Evolutionary conservation across 352 stramenopile genomes (phyloP).

Genomic region (Phytophthora lateralis): DNA sequence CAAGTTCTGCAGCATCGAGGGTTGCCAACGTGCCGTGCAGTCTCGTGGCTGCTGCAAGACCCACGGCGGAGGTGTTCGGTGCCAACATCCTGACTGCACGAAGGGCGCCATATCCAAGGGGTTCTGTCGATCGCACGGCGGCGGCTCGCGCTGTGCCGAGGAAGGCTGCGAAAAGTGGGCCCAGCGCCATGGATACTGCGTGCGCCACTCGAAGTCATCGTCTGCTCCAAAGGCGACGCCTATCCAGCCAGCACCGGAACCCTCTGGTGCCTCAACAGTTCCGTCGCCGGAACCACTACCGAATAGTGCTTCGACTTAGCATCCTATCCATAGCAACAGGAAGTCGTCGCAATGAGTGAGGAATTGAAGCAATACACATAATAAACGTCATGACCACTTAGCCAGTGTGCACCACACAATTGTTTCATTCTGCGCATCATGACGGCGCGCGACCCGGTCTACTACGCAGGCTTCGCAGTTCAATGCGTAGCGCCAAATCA

Average conservation of each 20-base stretch:
- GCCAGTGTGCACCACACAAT: constrained; percentile 25
- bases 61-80: constrained; percentile 86
- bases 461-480: constrained; percentile 36
- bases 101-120: constrained; percentile 89
- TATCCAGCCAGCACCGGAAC: constrained; percentile 10
- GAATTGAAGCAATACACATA: too few species aligned
- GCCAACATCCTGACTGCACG: constrained; percentile 71
- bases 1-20: constrained; percentile 76
- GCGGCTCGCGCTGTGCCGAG: constrained; percentile 77
- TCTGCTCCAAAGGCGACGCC: constrained; percentile 10
- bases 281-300: constrained; percentile 6
- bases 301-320: constrained; percentile 13
- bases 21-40: constrained; percentile 76
- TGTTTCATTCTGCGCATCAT: constrained; percentile 1
- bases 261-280: constrained; percentile 2
- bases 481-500: constrained; percentile 39
- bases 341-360: neutral
- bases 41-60: constrained; percentile 88
- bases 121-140: constrained; percentile 83
- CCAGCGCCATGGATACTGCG: constrained; percentile 74
- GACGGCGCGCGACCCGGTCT: constrained; percentile 18
- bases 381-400: constrained; percentile 4
- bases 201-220: constrained; percentile 67
- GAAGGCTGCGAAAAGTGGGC: constrained; percentile 75
- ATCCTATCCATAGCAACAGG: constrained; percentile 7